phyloP scores from a whole-genome alignment of 371 early-diverging fungal species.

The Syncephalastrum racemosum region DNA sequence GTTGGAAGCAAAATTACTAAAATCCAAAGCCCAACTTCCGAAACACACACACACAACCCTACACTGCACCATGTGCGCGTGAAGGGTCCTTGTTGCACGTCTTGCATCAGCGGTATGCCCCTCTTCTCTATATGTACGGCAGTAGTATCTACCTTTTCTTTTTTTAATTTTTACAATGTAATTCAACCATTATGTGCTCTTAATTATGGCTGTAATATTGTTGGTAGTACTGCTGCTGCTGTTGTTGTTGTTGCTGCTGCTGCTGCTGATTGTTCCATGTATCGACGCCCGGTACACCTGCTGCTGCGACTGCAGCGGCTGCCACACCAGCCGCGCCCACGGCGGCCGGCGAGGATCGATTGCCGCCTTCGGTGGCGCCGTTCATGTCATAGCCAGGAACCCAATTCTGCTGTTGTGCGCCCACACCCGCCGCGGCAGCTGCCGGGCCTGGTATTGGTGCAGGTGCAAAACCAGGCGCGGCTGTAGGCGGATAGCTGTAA shows the following conservation, averaged over 20 bases:
- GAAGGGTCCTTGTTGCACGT: no score
- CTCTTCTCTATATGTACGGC: no score
- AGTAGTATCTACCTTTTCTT: no score
- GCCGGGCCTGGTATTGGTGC: neutral
- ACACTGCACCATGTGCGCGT: no score
- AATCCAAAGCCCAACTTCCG: no score
- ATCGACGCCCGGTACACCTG: slow-evolving; percentile 15
- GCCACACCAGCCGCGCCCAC: slow-evolving; percentile 7
- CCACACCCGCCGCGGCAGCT: slow-evolving; percentile 5
- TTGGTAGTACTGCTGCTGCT: slow-evolving; percentile 26
- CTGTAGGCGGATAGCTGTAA: slow-evolving; percentile 6
- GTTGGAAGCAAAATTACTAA: slow-evolving; percentile 14
- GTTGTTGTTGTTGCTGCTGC: slow-evolving; percentile 12
- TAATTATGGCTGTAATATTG: slow-evolving; percentile 24
- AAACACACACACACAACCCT: no score
- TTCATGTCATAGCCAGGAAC: slow-evolving; percentile 13
- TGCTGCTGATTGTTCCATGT: slow-evolving; percentile 10
- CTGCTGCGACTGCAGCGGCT: slow-evolving; percentile 12
- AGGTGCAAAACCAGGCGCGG: slow-evolving; percentile 2
- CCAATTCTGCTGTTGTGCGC: slow-evolving; percentile 12
- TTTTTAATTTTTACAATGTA: neutral
- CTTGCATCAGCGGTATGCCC: no score
- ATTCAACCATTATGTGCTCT: neutral
- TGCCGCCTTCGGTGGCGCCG: slow-evolving; percentile 12
- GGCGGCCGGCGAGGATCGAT: slow-evolving; percentile 12